Evolutionary conservation across 352 stramenopile genomes (phyloP).

Genomic region (Globisporangium nodosum): DNA sequence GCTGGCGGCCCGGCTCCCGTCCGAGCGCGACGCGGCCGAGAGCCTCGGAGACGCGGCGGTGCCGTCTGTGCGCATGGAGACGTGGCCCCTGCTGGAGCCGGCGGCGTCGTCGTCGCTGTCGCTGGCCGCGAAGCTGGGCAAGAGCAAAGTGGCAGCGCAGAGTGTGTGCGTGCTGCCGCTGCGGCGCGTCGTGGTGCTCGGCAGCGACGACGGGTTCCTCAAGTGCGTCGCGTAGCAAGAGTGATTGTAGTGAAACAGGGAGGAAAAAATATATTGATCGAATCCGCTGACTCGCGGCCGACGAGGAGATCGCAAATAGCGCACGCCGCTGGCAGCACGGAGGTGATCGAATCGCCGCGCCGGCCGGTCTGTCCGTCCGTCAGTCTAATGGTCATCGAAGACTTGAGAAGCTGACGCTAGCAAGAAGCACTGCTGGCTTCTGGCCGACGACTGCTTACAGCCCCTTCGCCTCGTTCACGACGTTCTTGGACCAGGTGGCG

Average conservation of each 20-base stretch:
- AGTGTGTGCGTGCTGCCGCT: slow-evolving; percentile 47
- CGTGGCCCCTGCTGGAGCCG: slow-evolving; percentile 41
- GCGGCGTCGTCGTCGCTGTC: neutral
- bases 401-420: too few species aligned
- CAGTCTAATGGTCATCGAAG: neutral
- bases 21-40: slow-evolving; percentile 17
- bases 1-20: slow-evolving; percentile 29
- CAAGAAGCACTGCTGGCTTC: too few species aligned
- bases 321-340: neutral
- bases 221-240: slow-evolving; percentile 33
- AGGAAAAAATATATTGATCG: neutral
- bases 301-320: too few species aligned
- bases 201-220: slow-evolving; percentile 59
- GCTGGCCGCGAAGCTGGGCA: slow-evolving; percentile 24
- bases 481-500: slow-evolving; percentile 67
- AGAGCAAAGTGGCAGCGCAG: slow-evolving; percentile 36
- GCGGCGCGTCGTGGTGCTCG: slow-evolving; percentile 53
- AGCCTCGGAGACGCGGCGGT: slow-evolving; percentile 3
- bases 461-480: slow-evolving; percentile 75
- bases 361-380: neutral
- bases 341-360: neutral
- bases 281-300: neutral
- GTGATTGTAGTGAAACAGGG: slow-evolving; percentile 11
- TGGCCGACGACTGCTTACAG: slow-evolving; percentile 19
- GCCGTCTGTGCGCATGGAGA: slow-evolving; percentile 31